Base-by-base conservation (phyloP, 345 rosid genomes). In the Camelina hispida region DNA sequence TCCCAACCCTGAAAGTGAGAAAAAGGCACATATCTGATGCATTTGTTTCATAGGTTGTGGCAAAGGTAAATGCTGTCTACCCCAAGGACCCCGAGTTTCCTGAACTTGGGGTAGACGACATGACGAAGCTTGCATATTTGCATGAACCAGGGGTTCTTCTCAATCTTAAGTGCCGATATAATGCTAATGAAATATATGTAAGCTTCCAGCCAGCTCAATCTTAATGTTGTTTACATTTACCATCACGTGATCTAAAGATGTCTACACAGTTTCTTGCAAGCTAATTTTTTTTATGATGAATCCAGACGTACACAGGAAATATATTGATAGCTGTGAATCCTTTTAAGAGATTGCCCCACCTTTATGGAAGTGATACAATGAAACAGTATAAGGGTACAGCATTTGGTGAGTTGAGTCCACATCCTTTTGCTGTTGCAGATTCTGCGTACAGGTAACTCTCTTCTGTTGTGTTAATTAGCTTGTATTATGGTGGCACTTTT, bases 281-380 rank as follows among this genome's bases (percentile, higher is more conserved):
- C 54, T 70, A 57, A 70, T 1, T 3, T 62, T 52, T 52, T 57
- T 46, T 13, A 46, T 69, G 59, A 37, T 71, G 68, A 37, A 17
- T 57, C 17, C 59, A 95, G 99, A 92, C 99, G 50, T 95, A 95
- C 79, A 90, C 97, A n/a, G 99, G 99, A 72, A 92, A 85, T 73
- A 95, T 95, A 84, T 82, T 95, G 83, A 92, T 95, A 51, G 99
- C 99, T 47, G 97, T 95, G 79, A 95, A 95, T 72, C 99, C 99
- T 48, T 95, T 95, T 71, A 81, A 76, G 75, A 90, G 83, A 80
- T 79, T 95, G 52, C 94, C 99, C 4, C 97, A 92, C 78, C 88
- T 95, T 50, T 95, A 92, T 68, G 92, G 84, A 77, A 89, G 16
- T 77, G 85, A 90, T 58, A 83, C 84, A 81, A 95, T 92, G 99